Percentiles rank a stretch among this genome's conserved stretches.
Conservation (phyloP, 2,329 filamentous ascomycete genomes). For the Alternaria rosae region DNA sequence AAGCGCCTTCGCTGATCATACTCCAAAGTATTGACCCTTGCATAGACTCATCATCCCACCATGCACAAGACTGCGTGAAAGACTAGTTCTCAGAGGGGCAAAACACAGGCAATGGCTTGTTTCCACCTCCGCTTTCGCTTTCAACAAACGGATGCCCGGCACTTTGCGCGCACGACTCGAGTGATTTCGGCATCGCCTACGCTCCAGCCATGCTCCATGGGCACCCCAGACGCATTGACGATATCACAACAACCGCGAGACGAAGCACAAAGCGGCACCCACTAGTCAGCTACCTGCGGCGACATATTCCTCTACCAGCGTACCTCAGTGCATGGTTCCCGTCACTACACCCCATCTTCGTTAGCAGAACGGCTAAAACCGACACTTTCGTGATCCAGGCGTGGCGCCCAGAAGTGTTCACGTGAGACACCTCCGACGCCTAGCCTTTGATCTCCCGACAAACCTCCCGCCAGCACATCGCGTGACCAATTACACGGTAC, state of each 20-base stretch:
- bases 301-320: neutral
- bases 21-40: neutral
- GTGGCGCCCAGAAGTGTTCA: constrained; percentile 6
- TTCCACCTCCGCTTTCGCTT: neutral
- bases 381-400: neutral
- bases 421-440: neutral
- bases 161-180: neutral
- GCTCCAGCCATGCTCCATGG: neutral
- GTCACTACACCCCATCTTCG: neutral
- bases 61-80: neutral
- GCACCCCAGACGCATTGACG: neutral
- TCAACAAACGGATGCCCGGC: neutral
- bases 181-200: neutral
- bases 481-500: constrained; percentile 1
- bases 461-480: constrained; percentile 15
- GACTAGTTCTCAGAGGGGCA: neutral
- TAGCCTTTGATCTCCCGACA: constrained; percentile 15
- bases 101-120: neutral
- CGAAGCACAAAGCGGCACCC: neutral
- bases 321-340: neutral
- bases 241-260: neutral
- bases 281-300: neutral
- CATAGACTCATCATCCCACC: neutral
- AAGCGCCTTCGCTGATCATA: neutral
- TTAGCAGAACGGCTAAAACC: constrained; percentile 1